phyloP scores from a whole-genome alignment of 176 grass and related monocot species.

The Themeda triandra region DNA sequence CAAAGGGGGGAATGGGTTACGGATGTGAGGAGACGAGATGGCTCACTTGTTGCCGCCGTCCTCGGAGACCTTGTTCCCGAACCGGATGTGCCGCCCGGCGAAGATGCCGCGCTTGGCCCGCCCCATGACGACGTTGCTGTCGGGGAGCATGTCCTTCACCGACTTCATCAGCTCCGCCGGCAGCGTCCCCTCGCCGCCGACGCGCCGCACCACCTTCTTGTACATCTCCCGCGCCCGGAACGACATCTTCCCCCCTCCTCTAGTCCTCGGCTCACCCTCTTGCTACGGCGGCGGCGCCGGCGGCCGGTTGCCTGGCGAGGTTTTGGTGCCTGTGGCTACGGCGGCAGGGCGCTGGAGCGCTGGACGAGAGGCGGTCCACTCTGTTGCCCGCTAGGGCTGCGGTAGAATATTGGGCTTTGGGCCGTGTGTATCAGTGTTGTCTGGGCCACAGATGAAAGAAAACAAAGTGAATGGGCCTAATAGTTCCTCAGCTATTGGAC shows the following conservation, averaged over 20 bases:
- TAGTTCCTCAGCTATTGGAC: too few species aligned
- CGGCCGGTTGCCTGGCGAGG: slow-evolving; percentile 14
- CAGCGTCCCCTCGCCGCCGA: slow-evolving; percentile 51
- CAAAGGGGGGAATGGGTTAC: background rate
- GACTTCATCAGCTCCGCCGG: slow-evolving; percentile 65
- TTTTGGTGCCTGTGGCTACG: slow-evolving; percentile 16
- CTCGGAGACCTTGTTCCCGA: slow-evolving; percentile 92
- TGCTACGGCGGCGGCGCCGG: slow-evolving; percentile 5
- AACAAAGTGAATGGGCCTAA: background rate
- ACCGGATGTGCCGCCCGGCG: slow-evolving; percentile 86
- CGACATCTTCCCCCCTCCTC: slow-evolving; percentile 44
- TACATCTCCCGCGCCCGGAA: slow-evolving; percentile 77
- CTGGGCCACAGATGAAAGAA: background rate
- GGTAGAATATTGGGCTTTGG: background rate
- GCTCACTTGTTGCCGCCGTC: slow-evolving; percentile 97
- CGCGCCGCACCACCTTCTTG: slow-evolving; percentile 74
- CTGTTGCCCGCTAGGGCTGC: background rate
- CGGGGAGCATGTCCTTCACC: slow-evolving; percentile 64
- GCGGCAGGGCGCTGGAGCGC: background rate
- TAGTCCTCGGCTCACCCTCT: background rate
- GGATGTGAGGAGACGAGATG: background rate
- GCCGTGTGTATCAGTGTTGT: background rate
- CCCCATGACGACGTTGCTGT: slow-evolving; percentile 79
- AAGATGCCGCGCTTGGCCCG: slow-evolving; percentile 93
- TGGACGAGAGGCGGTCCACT: background rate